Evolutionary conservation across 1,284 basidiomycete genomes (phyloP), one percentile per base, ranked within the genome.

Genomic region (Microstroma glucosiphilum): DNA sequence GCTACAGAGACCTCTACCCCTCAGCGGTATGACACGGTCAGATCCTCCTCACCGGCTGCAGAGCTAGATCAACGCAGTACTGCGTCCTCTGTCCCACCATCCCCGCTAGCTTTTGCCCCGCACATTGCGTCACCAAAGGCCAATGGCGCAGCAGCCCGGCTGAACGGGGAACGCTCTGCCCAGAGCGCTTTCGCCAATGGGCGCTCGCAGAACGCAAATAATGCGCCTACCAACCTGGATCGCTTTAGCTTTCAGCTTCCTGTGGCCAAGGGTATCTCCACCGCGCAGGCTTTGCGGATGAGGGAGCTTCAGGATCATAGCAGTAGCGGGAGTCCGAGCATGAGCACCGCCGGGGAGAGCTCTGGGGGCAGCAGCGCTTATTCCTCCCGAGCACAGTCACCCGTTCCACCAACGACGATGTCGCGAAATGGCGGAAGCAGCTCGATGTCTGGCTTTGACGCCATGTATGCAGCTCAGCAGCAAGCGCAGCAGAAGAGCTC

Each of bases 381-480:
- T 19, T 54, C 51, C 15, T 26, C 51, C 6, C 51, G 51, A 15
- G 26, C 51, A 26, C 51, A 54, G 6, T 54, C 51, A 19, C 51
- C 51, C 15, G 51, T 13, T 7, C 51, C 51, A 25, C 51, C 51
- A 7, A 6, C 21, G 6, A 12, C 43, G 6, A 17, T 48, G 17
- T n/a, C 43, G 15, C 30, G 30, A 37, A 48, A 17, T 21, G 43
- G 17, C 12, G 21, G 17, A 12, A 21, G 43, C 12, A 48, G 17
- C 15, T 17, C 15, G 43, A n/a, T 48, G 43, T 17, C 43, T 6
- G 43, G 43, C 17, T 48, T 48, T 21, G 43, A 48, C 4, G 43
- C 43, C 43, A 17, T 48, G 43, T 48, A 48, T 48, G 43, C 43
- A n/a, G 43, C 43, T 21, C 43, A 21, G 15, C 43, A 48, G 43